Conservation (phyloP, 495 filamentous ascomycete genomes). For the Hypoxylon intermedium region DNA sequence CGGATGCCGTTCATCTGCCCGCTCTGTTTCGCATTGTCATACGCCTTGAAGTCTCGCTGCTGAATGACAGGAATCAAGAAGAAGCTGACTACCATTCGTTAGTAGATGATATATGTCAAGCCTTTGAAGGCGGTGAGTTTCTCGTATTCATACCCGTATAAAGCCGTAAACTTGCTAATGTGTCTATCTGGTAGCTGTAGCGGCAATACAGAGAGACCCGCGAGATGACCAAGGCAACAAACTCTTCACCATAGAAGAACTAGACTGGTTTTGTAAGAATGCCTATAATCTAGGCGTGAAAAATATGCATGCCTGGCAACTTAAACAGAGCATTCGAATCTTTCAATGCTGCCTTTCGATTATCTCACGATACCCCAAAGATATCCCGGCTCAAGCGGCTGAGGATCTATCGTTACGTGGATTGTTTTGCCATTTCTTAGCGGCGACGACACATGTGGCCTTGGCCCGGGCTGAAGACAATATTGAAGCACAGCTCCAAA, state of each 20-base stretch:
- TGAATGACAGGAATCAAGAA: constrained; percentile 49
- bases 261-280: constrained; percentile 83
- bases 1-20: constrained; percentile 67
- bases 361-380: constrained; percentile 63
- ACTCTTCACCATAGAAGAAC: constrained; percentile 65
- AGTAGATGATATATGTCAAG: constrained; percentile 61
- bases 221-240: constrained; percentile 39
- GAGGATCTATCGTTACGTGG: constrained; percentile 63
- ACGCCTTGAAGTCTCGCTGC: constrained; percentile 62
- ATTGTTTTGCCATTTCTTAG: constrained; percentile 74
- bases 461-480: constrained; percentile 71
- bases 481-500: constrained; percentile 61
- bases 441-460: constrained; percentile 62
- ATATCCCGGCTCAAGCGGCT: constrained; percentile 47
- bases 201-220: constrained; percentile 53
- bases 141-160: neutral
- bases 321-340: constrained; percentile 61
- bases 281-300: constrained; percentile 77
- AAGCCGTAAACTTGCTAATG: no score
- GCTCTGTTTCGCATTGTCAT: constrained; percentile 71
- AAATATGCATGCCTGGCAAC: constrained; percentile 61
- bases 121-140: constrained; percentile 68
- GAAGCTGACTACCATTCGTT: constrained; percentile 29
- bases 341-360: constrained; percentile 68
- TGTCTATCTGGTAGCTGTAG: no score